Evolutionary conservation across 2,329 filamentous ascomycete species (phyloP).

Genomic region (Aurifilum marmelostoma): DNA sequence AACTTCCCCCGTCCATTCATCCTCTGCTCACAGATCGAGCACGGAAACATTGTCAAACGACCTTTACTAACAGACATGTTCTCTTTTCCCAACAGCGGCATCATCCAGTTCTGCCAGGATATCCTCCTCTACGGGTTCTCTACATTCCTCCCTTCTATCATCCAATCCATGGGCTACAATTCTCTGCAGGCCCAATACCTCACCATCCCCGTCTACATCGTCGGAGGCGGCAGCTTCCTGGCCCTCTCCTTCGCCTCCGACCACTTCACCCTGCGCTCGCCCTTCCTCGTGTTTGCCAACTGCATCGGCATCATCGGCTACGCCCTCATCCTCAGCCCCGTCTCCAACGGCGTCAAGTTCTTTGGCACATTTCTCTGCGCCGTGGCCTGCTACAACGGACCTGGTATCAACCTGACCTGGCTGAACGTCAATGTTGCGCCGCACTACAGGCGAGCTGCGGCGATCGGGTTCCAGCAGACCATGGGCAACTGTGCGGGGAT

Average conservation of each 20-base stretch:
- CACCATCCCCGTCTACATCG: slow-evolving; percentile 60
- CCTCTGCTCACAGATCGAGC: background rate
- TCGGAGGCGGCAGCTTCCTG: slow-evolving; percentile 51
- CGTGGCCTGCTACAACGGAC: slow-evolving; percentile 50
- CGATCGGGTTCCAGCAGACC: slow-evolving; percentile 50
- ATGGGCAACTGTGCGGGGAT: slow-evolving; percentile 52
- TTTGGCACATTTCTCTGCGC: slow-evolving; percentile 54
- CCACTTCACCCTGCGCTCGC: slow-evolving; percentile 39
- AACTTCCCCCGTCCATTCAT: no score
- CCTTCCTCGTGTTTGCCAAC: slow-evolving; percentile 61
- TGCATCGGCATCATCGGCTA: slow-evolving; percentile 53
- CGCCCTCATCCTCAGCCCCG: slow-evolving; percentile 51
- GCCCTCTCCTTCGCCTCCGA: slow-evolving; percentile 51
- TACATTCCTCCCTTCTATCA: slow-evolving; percentile 60
- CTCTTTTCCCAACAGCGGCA: slow-evolving; percentile 34
- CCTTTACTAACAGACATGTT: background rate
- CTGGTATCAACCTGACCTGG: slow-evolving; percentile 53
- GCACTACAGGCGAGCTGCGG: slow-evolving; percentile 50
- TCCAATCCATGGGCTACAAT: slow-evolving; percentile 54
- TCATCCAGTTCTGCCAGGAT: slow-evolving; percentile 56
- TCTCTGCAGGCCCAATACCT: slow-evolving; percentile 56
- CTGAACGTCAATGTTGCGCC: slow-evolving; percentile 49
- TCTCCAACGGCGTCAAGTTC: slow-evolving; percentile 52
- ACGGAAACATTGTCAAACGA: background rate
- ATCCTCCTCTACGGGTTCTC: slow-evolving; percentile 60